These are phyloP conservation scores for Starmerella apicola DNA, from an alignment of 805 yeast genomes.

Conservation along the genomic window DNA sequence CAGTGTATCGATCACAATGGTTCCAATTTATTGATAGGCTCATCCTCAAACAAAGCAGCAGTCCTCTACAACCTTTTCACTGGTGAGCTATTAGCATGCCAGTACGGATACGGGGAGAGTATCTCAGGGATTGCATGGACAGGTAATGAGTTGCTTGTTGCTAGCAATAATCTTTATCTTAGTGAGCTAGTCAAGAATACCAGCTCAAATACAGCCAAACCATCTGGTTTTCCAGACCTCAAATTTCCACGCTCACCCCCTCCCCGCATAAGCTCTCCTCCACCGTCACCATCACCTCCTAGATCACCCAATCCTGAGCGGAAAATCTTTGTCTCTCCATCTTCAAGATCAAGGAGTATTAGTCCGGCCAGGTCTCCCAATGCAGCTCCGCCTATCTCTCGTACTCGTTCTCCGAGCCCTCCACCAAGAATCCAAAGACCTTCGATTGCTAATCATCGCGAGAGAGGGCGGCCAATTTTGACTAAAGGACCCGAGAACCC, in stretches of 20 bases:
- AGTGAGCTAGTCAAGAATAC: not conserved
- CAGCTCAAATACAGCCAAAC: not conserved
- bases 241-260: not conserved
- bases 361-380: slow-evolving; percentile 7
- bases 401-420: not conserved
- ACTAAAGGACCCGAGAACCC: not conserved
- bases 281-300: not conserved
- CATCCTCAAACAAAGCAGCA: slow-evolving; percentile 45
- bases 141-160: slow-evolving; percentile 7
- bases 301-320: slow-evolving; percentile 4
- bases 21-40: slow-evolving; percentile 20
- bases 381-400: not conserved
- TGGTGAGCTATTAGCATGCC: slow-evolving; percentile 38
- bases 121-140: slow-evolving; percentile 33
- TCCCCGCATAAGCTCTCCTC: not conserved
- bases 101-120: slow-evolving; percentile 51
- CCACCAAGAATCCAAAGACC: not conserved
- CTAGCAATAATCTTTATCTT: slow-evolving; percentile 15
- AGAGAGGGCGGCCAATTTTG: not conserved
- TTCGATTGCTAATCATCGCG: not conserved
- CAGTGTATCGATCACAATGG: slow-evolving; percentile 1
- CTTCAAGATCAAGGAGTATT: slow-evolving; percentile 8
- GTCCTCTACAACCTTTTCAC: slow-evolving; percentile 35
- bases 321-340: slow-evolving; percentile 3
- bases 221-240: not conserved